phyloP scores from a whole-genome alignment of 2,329 filamentous ascomycete species.

The Neoarthrinium moseri region DNA sequence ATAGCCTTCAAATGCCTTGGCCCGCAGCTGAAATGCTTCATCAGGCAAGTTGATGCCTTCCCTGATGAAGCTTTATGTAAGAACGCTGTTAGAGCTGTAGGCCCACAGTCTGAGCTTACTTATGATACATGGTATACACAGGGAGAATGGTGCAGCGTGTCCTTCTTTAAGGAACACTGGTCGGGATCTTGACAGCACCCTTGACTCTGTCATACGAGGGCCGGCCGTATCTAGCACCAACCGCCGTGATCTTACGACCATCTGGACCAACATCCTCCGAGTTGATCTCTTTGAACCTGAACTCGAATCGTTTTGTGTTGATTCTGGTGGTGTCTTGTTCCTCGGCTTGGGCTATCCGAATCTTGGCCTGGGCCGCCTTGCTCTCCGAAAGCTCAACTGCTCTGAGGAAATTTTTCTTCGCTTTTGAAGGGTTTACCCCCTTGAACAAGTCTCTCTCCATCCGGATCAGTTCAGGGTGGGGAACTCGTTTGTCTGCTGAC shows the following conservation, averaged over 20 bases:
- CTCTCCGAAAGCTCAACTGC: slow-evolving; percentile 38
- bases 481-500: slow-evolving; percentile 59
- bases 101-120: background rate
- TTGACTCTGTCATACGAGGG: slow-evolving; percentile 62
- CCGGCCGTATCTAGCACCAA: slow-evolving; percentile 64
- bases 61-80: too few relatives aligned
- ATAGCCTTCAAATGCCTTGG: too few relatives aligned
- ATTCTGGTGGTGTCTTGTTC: slow-evolving; percentile 42
- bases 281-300: slow-evolving; percentile 60
- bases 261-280: slow-evolving; percentile 54
- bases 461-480: slow-evolving; percentile 59
- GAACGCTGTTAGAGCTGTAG: too few relatives aligned
- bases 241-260: slow-evolving; percentile 49
- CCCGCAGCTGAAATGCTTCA: too few relatives aligned
- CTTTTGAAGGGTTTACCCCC: slow-evolving; percentile 35
- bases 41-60: too few relatives aligned
- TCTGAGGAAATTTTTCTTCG: slow-evolving; percentile 37
- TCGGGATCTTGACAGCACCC: slow-evolving; percentile 68
- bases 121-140: background rate
- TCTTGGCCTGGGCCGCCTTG: slow-evolving; percentile 38
- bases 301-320: slow-evolving; percentile 56
- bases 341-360: slow-evolving; percentile 27
- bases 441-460: slow-evolving; percentile 48
- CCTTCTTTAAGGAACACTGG: slow-evolving; percentile 52
- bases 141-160: too few relatives aligned